Conservation (phyloP, 2,329 filamentous ascomycete species). For the Exophiala lecanii-corni region DNA sequence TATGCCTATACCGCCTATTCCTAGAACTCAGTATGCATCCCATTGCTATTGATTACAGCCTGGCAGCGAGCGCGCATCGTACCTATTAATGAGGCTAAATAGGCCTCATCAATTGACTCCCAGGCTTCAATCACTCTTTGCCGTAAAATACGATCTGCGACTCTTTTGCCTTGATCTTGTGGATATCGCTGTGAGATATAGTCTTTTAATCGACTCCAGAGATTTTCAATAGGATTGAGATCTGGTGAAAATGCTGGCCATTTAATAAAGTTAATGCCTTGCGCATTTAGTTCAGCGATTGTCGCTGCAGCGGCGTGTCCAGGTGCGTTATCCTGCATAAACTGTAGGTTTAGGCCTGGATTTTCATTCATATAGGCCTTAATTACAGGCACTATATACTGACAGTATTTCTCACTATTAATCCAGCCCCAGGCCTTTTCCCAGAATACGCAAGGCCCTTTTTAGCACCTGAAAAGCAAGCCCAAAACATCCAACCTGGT, state of each 20-base stretch:
- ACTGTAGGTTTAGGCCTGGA: conserved; percentile 9
- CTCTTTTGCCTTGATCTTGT: neutral
- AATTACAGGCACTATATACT: conserved; percentile 20
- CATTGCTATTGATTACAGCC: neutral
- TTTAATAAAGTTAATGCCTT: conserved; percentile 11
- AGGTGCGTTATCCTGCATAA: conserved; percentile 20
- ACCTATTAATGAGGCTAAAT: neutral
- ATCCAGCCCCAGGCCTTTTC: conserved; percentile 32
- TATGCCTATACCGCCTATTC: too few species aligned
- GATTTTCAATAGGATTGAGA: conserved; percentile 23
- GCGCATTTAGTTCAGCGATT: conserved; percentile 1
- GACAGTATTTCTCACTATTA: conserved; percentile 23
- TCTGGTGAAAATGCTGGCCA: conserved; percentile 19
- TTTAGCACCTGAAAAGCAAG: conserved; percentile 27
- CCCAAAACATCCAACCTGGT: conserved; percentile 31
- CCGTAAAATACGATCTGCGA: conserved; percentile 1
- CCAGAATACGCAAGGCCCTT: conserved; percentile 30
- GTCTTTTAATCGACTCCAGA: conserved; percentile 20
- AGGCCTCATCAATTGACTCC: neutral
- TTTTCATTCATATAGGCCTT: conserved; percentile 9
- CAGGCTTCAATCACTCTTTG: conserved; percentile 4
- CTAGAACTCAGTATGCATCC: neutral
- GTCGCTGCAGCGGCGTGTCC: conserved; percentile 5
- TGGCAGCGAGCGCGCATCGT: conserved; percentile 1
- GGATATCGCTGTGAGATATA: neutral